Evolutionary conservation across 768 basidiomycete species (phyloP).

Genomic region (Chiua virens): DNA sequence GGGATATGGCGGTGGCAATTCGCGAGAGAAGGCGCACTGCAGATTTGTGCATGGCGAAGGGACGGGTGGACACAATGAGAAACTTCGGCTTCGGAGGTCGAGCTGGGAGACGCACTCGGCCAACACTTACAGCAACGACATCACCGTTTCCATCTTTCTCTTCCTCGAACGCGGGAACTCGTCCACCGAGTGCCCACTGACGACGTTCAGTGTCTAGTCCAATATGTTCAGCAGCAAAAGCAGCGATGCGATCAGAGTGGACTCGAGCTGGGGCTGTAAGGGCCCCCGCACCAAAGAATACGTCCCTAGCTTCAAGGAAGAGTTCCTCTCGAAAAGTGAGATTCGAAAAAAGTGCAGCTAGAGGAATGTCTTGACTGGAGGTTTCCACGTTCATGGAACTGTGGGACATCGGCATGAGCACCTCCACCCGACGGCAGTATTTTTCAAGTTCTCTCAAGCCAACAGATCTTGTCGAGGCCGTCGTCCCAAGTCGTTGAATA

Average conservation of each 20-base stretch:
- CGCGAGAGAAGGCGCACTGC: slow-evolving; percentile 78
- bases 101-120: slow-evolving; percentile 59
- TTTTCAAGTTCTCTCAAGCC: slow-evolving; percentile 83
- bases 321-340: slow-evolving; percentile 82
- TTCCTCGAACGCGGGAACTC: slow-evolving; percentile 64
- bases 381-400: slow-evolving; percentile 42
- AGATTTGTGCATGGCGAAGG: slow-evolving; percentile 88
- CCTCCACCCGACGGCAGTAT: slow-evolving; percentile 73
- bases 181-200: slow-evolving; percentile 65
- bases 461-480: slow-evolving; percentile 55
- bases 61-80: slow-evolving; percentile 41
- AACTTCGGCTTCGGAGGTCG: slow-evolving; percentile 38
- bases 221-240: slow-evolving; percentile 58
- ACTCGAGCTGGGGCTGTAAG: slow-evolving; percentile 51
- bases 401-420: slow-evolving; percentile 52
- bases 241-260: slow-evolving; percentile 50
- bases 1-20: slow-evolving; percentile 68
- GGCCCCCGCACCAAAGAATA: slow-evolving; percentile 80
- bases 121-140: slow-evolving; percentile 56
- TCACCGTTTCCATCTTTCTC: slow-evolving; percentile 69
- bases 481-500: slow-evolving; percentile 50
- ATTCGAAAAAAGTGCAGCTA: slow-evolving; percentile 61
- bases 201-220: slow-evolving; percentile 69
- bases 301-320: slow-evolving; percentile 83
- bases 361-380: slow-evolving; percentile 24